These are phyloP conservation scores for Peronospora farinosa DNA, from an alignment of 352 stramenopile species.

Conservation along the genomic window DNA sequence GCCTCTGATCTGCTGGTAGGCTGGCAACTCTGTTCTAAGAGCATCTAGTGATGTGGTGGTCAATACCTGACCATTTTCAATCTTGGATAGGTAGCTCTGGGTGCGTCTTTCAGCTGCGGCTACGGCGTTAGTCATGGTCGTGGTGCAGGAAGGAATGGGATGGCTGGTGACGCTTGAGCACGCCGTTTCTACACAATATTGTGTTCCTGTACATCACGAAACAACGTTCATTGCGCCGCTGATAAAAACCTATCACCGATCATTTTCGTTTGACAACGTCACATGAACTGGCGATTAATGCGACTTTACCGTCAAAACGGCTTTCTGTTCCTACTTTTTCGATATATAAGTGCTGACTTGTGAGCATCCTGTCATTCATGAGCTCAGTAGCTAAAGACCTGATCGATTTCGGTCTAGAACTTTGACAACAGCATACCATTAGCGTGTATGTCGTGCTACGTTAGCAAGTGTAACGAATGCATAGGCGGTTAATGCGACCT, in stretches of 20 bases:
- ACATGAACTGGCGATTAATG: too few relatives aligned
- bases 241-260: too few relatives aligned
- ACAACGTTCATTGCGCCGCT: too few relatives aligned
- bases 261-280: too few relatives aligned
- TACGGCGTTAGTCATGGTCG: slow-evolving; percentile 38
- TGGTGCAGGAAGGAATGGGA: not conserved
- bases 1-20: slow-evolving; percentile 59
- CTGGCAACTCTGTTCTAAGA: slow-evolving; percentile 30
- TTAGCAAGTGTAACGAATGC: too few relatives aligned
- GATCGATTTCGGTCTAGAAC: slow-evolving; percentile 2
- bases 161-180: slow-evolving; percentile 12
- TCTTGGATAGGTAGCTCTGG: slow-evolving; percentile 57
- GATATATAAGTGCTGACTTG: not conserved
- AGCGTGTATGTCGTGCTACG: too few relatives aligned
- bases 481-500: not conserved
- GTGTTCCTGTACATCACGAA: not conserved
- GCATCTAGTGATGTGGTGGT: slow-evolving; percentile 52
- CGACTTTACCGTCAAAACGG: not conserved
- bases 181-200: not conserved
- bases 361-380: too few relatives aligned
- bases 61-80: slow-evolving; percentile 38
- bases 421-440: not conserved
- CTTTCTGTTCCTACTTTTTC: slow-evolving; percentile 8
- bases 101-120: slow-evolving; percentile 60
- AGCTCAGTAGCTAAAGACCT: not conserved